Evolutionary conservation across 805 yeast species (phyloP).

Genomic region (Candida orba): DNA sequence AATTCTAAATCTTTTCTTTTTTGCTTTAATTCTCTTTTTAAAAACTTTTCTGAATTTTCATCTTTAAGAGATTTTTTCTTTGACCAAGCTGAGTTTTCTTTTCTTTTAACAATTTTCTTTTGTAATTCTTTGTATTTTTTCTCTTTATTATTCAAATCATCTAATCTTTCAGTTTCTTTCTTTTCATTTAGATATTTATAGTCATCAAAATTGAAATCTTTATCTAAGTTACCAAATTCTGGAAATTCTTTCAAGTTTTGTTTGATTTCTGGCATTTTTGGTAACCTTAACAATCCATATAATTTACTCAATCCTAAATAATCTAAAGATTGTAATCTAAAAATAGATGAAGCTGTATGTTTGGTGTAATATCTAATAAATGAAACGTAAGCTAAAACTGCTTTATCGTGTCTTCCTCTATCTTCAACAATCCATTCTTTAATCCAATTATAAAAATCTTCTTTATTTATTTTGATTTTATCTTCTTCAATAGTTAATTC

Average conservation of each 20-base stretch:
- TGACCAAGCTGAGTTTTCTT: slow-evolving; percentile 23
- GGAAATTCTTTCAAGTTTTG: slow-evolving; percentile 44
- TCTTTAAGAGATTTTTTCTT: slow-evolving; percentile 40
- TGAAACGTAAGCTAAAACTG: slow-evolving; percentile 74
- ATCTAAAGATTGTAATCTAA: slow-evolving; percentile 66
- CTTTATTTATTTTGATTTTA: slow-evolving; percentile 5
- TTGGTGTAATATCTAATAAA: slow-evolving; percentile 78
- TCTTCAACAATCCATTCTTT: slow-evolving; percentile 61
- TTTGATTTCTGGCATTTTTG: slow-evolving; percentile 88
- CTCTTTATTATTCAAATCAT: slow-evolving; percentile 42
- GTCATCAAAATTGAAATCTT: slow-evolving; percentile 40
- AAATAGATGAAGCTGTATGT: slow-evolving; percentile 83
- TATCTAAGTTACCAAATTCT: slow-evolving; percentile 61
- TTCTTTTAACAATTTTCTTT: slow-evolving; percentile 23
- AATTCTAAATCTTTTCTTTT: slow-evolving; percentile 45
- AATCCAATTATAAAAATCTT: slow-evolving; percentile 15
- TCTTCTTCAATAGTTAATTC: slow-evolving; percentile 26
- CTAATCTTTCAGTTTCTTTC: slow-evolving; percentile 56
- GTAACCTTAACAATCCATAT: slow-evolving; percentile 78
- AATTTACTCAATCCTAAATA: slow-evolving; percentile 63
- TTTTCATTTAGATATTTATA: slow-evolving; percentile 57
- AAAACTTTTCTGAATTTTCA: slow-evolving; percentile 53
- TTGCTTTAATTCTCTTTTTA: slow-evolving; percentile 45
- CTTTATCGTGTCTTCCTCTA: slow-evolving; percentile 74
- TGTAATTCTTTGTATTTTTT: slow-evolving; percentile 26